Percentiles rank a stretch among this genome's conserved stretches.
Evolutionary conservation across 2,329 filamentous ascomycete species (phyloP).

Genomic region (Hymenoscyphus scutula): DNA sequence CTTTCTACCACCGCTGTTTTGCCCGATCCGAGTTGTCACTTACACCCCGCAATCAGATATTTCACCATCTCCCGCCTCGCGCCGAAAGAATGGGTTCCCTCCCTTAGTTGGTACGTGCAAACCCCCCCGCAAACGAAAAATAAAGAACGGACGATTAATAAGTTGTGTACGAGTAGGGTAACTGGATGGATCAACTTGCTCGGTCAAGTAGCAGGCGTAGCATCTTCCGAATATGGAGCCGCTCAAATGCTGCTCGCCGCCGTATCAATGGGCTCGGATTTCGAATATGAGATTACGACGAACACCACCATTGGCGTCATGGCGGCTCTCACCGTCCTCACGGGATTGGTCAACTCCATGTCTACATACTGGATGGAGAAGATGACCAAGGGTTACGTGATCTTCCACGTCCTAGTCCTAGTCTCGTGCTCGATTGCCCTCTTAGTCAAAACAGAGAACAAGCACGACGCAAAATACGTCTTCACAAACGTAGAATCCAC

Average conservation of each 20-base stretch:
- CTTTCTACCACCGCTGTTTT: neutral
- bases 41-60: slow-evolving; percentile 40
- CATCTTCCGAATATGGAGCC: slow-evolving; percentile 56
- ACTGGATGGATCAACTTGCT: slow-evolving; percentile 51
- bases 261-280: slow-evolving; percentile 49
- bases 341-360: slow-evolving; percentile 53
- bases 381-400: slow-evolving; percentile 55
- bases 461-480: slow-evolving; percentile 51
- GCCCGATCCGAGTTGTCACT: neutral
- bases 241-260: slow-evolving; percentile 56
- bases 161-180: slow-evolving; percentile 20
- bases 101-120: slow-evolving; percentile 44
- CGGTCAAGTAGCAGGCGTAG: slow-evolving; percentile 50
- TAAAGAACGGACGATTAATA: neutral
- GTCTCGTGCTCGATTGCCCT: slow-evolving; percentile 51
- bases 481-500: slow-evolving; percentile 52
- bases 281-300: slow-evolving; percentile 46
- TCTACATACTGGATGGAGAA: slow-evolving; percentile 58
- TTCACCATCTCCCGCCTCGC: slow-evolving; percentile 55
- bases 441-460: slow-evolving; percentile 48
- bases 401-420: slow-evolving; percentile 54
- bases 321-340: slow-evolving; percentile 51
- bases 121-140: neutral
- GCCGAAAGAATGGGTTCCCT: slow-evolving; percentile 46
- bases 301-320: slow-evolving; percentile 53